Evolutionary conservation across 2,329 filamentous ascomycete genomes (phyloP), one percentile per base, ranked within the genome.

Genomic region (Colletotrichum limetticola): DNA sequence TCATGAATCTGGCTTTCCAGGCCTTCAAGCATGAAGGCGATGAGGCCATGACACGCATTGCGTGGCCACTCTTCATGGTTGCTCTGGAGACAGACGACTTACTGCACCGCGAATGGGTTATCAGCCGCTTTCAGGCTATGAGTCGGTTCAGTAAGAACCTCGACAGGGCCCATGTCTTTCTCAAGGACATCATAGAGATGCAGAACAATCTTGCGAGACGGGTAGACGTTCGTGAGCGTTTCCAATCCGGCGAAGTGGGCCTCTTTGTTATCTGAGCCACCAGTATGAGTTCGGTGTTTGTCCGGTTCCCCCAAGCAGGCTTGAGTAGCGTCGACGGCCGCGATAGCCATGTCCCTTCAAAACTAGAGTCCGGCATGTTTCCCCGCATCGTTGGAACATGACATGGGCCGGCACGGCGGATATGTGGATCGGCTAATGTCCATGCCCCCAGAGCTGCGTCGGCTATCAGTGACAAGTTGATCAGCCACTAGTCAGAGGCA

Each of bases 31-130:
- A 83, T 60, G 76, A 77, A 3, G 80, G 81, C 5, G 76, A 80
- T 7, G 76, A 79, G n/a, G 76, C 79, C 7, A 77, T 82, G 59
- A 70, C 79, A 6, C 77, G 80, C 46, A 76, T 82, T 19, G 79
- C 80, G 0, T 82, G 80, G 78, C 79, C 81, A 5, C 74, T 83
- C 6, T 82, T 83, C 66, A 76, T 81, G n/a, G 81, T 78, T 5
- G 80, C 78, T 7, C 73, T 84, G 7, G 80, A 83, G 72, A 82
- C 81, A 5, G 77, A 81, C 12, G 78, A 81, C 28, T 71, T 77
- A 4, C 69, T 80, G 5, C 79, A 83, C 30, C 80, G 78, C 5
- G 78, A 80, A 9, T 83, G 82, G 78, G 78, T 82, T 19, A 63
- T 83, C 14, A 76, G 77, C 9, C 77, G 80, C 1, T 81, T 81